Base-by-base conservation (phyloP, 2,329 filamentous ascomycete genomes). In the Triangularia verruculosa region DNA sequence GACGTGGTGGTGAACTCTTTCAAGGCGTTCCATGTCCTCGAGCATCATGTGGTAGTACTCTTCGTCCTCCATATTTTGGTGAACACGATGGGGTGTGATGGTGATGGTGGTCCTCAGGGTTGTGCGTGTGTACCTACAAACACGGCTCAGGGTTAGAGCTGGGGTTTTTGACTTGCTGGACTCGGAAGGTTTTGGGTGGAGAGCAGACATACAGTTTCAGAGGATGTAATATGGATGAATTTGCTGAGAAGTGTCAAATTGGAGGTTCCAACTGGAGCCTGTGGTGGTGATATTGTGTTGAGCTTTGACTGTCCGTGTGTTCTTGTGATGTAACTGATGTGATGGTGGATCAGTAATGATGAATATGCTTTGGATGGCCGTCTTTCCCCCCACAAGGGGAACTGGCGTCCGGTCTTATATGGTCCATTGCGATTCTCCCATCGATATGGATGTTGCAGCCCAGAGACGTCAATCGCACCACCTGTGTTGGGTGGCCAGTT, bases 31-130 rank as follows among this genome's bases (percentile, higher is more conserved):
- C 34, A 69, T 64, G 61, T 69, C 68, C 12, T 65, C 24, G 8
- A 66, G 27, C 68, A 69, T 69, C 57, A 67, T 64, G 52, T 68
- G 64, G 59, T 65, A 69, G 61, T 67, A 68, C 28, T 65, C 67
- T 63, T 66, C 64, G 61, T 69, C 67, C 51, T 69, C 68, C 67
- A 69, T 69, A 11, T 2, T 47, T 6, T 43, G 15, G 34, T 43
- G 15, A 12, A 32, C 9, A 30, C 28, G 12, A 6, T 57, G 22
- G n/a, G n/a, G 34, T 12, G 43, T 39, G 12, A 6, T 57, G 22
- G n/a, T 43, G 34, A n/a, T 43, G 30, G 30, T 32, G 30, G 8
- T 11, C 11, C 30, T 12, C 30, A 57, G 24, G 57, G 60, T 32
- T 43, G 54, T 20, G 51, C 53, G 13, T 58, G 32, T 58, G 11